Base-by-base conservation (phyloP, 2,329 filamentous ascomycete genomes). In the Aspergillus ruber region DNA sequence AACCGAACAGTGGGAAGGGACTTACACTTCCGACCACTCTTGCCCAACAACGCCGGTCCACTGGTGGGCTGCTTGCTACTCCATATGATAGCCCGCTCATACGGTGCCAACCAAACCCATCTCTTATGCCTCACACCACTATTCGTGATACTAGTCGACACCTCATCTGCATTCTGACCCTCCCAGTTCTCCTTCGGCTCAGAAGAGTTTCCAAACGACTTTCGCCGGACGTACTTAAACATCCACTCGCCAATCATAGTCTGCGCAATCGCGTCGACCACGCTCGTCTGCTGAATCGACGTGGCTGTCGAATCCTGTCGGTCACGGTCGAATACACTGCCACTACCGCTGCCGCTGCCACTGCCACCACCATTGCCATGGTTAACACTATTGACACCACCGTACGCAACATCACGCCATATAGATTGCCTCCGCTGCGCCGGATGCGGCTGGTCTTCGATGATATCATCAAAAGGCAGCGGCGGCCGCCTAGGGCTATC, bases 21-120 rank as follows among this genome's bases (percentile, higher is more conserved):
- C 90, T 83, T 78, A 95, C 91, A 73, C 72, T 97, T 98, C 58
- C 93, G 84, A 46, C 93, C 93, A 63, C 86, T 86, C 75, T 97
- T 98, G 56, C 93, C 93, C 76, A 97, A 79, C 67, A 98, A 71
- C 27, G 90, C 91, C 59, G 82, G 86, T 27, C 90, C 90, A 57
- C 84, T 89, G 8, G 84, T 88, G 13, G 93, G 93, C 70, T 98
- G 93, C 75, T 95, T 96, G 76, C 86, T 95, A 69, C 91, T 96
- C 93, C 93, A 98, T 68, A 98, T 88, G 50, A 98, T 91, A 10
- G 91, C 86, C 53, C 90, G 80, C 70, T 98, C 93, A 63, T 98
- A 97, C 2, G 93, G 93, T 15, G 91, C 93, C 53, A 98, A 80
- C 93, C 93, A 98, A 2, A 98, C 93, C 93, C 93, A 98, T 66